Evolutionary conservation across 164 flowering plant species (phyloP).

Genomic region (Protea cynaroides): DNA sequence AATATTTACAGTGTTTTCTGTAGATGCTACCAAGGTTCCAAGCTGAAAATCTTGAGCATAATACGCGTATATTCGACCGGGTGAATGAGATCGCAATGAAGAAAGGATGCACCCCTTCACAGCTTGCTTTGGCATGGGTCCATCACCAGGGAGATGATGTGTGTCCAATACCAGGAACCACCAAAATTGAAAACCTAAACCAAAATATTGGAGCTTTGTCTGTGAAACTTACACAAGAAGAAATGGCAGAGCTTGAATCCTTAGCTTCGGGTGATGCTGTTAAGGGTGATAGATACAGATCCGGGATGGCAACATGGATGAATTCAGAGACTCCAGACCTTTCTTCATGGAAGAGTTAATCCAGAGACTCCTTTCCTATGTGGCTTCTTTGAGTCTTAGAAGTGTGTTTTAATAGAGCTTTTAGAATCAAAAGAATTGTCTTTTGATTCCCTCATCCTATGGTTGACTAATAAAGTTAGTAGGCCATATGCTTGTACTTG

Average conservation of each 20-base stretch:
- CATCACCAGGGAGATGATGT: constrained; percentile 37
- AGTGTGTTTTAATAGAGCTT: too few relatives aligned
- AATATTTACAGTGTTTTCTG: background rate
- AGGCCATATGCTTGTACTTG: too few relatives aligned
- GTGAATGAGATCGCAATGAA: constrained; percentile 23
- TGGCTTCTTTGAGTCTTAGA: too few relatives aligned
- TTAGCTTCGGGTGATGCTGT: constrained; percentile 22
- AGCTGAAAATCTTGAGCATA: constrained; percentile 32
- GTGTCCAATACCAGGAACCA: constrained; percentile 45
- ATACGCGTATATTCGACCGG: constrained; percentile 21
- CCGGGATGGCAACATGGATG: constrained; percentile 4
- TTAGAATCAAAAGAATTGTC: too few relatives aligned
- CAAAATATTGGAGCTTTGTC: constrained; percentile 41
- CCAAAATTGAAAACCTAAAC: constrained; percentile 37
- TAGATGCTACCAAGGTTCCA: constrained; percentile 29
- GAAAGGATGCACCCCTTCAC: constrained; percentile 36
- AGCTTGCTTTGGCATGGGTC: constrained; percentile 41
- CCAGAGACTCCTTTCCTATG: too few relatives aligned
- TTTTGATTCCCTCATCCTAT: too few relatives aligned
- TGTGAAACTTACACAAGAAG: constrained; percentile 31
- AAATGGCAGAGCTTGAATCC: constrained; percentile 34
- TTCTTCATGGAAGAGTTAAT: constrained; percentile 10
- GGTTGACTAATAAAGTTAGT: too few relatives aligned
- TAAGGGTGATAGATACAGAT: constrained; percentile 27
- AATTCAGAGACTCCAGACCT: constrained; percentile 21